Conservation (phyloP, 2,329 filamentous ascomycete species). For the Aureobasidium uvarum region DNA sequence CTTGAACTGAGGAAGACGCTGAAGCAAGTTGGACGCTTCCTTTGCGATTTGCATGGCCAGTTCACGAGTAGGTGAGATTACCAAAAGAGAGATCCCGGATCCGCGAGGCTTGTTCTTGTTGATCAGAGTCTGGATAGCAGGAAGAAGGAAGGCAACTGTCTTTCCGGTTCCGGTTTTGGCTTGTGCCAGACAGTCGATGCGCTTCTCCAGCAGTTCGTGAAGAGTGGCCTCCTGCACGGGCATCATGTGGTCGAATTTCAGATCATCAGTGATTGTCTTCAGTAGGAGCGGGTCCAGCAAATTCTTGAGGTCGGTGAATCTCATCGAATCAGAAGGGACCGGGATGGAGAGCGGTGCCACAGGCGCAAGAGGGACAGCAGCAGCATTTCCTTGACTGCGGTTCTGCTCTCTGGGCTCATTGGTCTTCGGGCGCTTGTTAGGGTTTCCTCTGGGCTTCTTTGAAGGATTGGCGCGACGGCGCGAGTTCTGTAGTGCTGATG, state of each 20-base stretch:
- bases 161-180: conserved; percentile 93
- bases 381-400: neutral
- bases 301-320: conserved; percentile 69
- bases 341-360: conserved; percentile 21
- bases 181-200: conserved; percentile 55
- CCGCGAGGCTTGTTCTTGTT: conserved; percentile 68
- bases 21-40: conserved; percentile 75
- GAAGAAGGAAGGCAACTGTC: conserved; percentile 87
- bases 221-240: conserved; percentile 57
- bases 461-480: conserved; percentile 22
- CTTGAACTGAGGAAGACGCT: conserved; percentile 72
- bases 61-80: conserved; percentile 76
- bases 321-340: conserved; percentile 32
- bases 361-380: conserved; percentile 16
- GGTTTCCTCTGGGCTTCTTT: conserved; percentile 18
- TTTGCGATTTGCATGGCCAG: conserved; percentile 61
- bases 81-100: conserved; percentile 76
- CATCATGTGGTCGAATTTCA: conserved; percentile 46
- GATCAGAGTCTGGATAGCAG: conserved; percentile 81
- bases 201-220: conserved; percentile 50
- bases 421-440: conserved; percentile 16
- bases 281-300: conserved; percentile 83
- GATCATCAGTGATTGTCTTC: conserved; percentile 51
- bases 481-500: conserved; percentile 21
- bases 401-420: conserved; percentile 11